These are phyloP conservation scores for Zygosaccharomyces pseudorouxii DNA, from an alignment of 805 yeast species.

Conservation along the genomic window DNA sequence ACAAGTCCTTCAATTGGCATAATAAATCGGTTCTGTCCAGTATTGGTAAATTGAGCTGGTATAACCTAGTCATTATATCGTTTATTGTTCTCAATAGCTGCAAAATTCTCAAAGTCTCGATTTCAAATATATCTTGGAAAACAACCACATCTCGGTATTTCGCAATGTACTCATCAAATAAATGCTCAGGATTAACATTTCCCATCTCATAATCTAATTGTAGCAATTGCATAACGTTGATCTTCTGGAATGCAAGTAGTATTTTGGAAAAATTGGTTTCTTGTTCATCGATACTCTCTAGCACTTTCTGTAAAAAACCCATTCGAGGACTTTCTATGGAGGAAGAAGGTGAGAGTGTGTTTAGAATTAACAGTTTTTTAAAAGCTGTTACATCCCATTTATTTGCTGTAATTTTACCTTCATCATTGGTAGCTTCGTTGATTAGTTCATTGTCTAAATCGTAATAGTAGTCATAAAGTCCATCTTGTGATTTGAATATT, in stretches of 20 bases:
- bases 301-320: constrained; percentile 19
- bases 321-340: constrained; percentile 2
- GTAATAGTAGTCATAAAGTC: constrained; percentile 57
- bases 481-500: constrained; percentile 50
- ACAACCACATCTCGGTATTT: constrained; percentile 32
- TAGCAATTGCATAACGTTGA: constrained; percentile 34
- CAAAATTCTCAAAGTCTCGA: constrained; percentile 14
- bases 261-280: constrained; percentile 32
- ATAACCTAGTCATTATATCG: constrained; percentile 16
- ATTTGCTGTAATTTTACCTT: constrained; percentile 4
- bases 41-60: constrained; percentile 5
- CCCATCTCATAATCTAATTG: constrained; percentile 19
- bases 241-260: constrained; percentile 27
- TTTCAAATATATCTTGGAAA: constrained; percentile 33
- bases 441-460: constrained; percentile 53
- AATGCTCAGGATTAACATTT: constrained; percentile 16
- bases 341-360: constrained; percentile 2
- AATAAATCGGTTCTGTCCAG: constrained; percentile 7
- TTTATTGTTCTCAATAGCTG: constrained; percentile 17
- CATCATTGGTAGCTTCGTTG: constrained; percentile 12
- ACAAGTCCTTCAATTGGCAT: constrained; percentile 9
- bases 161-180: constrained; percentile 32
- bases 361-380: constrained; percentile 14
- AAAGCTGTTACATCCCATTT: constrained; percentile 12
- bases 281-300: constrained; percentile 18